Conservation (phyloP, 306 rosid genomes). For the Senna siamea region DNA sequence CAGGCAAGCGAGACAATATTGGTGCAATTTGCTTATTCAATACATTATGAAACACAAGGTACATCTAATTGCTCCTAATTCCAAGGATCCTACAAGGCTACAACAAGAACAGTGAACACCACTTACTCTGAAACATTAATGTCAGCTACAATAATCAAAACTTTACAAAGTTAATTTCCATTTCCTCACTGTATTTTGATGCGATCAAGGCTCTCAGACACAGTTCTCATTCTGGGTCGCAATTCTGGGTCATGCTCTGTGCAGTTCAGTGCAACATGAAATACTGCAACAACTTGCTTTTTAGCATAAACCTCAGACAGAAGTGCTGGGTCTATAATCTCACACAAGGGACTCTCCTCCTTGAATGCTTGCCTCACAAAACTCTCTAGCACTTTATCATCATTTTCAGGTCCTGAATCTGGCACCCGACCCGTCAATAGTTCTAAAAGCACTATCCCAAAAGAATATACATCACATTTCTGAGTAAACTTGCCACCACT, state of each 20-base stretch:
- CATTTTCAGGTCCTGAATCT: constrained; percentile 56
- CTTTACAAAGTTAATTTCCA: constrained; percentile 10
- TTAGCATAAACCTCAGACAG: constrained; percentile 69
- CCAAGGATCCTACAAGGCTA: constrained; percentile 3
- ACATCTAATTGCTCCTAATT: constrained; percentile 20
- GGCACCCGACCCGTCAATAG: constrained; percentile 66
- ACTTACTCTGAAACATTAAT: neutral
- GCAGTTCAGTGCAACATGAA: constrained; percentile 79
- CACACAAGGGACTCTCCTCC: constrained; percentile 70
- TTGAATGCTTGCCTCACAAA: constrained; percentile 65
- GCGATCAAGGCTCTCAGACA: constrained; percentile 75
- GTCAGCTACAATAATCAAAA: constrained; percentile 23
- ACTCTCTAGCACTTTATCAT: constrained; percentile 61
- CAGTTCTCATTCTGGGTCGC: constrained; percentile 80
- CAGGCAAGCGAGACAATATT: too few relatives aligned
- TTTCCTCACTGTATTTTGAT: constrained; percentile 50
- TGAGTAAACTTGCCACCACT: constrained; percentile 69
- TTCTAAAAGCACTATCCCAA: constrained; percentile 74
- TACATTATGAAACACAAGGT: neutral
- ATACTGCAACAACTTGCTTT: constrained; percentile 70
- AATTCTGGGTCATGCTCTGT: constrained; percentile 79
- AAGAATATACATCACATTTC: constrained; percentile 83
- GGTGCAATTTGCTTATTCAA: too few relatives aligned
- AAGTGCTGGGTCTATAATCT: constrained; percentile 75
- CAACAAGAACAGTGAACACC: constrained; percentile 4